These are phyloP conservation scores for Setaria italica DNA, from an alignment of 202 grass and related monocot genomes.

Conservation along the genomic window DNA sequence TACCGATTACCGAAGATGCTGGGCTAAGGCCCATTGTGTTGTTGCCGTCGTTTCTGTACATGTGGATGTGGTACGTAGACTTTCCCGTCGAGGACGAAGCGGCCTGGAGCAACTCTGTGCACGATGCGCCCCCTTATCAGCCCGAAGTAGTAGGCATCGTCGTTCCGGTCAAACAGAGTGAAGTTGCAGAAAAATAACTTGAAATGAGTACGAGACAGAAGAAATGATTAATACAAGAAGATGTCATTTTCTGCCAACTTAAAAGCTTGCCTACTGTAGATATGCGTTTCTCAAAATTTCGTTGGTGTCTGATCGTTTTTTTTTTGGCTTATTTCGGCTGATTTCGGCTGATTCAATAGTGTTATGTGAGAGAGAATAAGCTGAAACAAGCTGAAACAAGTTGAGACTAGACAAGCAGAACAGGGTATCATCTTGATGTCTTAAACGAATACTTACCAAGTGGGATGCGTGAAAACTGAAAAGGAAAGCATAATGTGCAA, in stretches of 20 bases:
- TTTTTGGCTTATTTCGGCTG: no score
- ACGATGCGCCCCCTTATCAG: slow-evolving; percentile 64
- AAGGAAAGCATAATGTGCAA: no score
- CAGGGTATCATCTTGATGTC: no score
- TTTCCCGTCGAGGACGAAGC: slow-evolving; percentile 63
- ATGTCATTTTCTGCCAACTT: background rate
- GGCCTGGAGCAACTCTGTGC: slow-evolving; percentile 56
- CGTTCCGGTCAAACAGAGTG: slow-evolving; percentile 41
- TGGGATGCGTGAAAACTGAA: no score
- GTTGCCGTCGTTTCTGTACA: slow-evolving; percentile 54
- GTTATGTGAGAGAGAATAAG: no score
- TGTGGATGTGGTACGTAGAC: slow-evolving; percentile 39
- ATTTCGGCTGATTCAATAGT: no score
- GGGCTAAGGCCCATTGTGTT: slow-evolving; percentile 38
- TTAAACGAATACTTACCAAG: no score
- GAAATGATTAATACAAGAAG: background rate
- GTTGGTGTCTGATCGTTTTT: background rate
- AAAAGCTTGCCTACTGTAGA: background rate
- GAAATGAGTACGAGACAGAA: background rate
- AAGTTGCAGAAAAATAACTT: background rate
- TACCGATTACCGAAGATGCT: no score
- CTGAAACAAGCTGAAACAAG: no score
- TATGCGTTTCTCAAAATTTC: slow-evolving; percentile 9
- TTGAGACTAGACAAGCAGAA: no score
- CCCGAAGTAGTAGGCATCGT: slow-evolving; percentile 52